Percentiles rank a stretch among this genome's conserved stretches.
Evolutionary conservation across 306 rosid genomes (phyloP).

Genomic region (Psophocarpus tetragonolobus): DNA sequence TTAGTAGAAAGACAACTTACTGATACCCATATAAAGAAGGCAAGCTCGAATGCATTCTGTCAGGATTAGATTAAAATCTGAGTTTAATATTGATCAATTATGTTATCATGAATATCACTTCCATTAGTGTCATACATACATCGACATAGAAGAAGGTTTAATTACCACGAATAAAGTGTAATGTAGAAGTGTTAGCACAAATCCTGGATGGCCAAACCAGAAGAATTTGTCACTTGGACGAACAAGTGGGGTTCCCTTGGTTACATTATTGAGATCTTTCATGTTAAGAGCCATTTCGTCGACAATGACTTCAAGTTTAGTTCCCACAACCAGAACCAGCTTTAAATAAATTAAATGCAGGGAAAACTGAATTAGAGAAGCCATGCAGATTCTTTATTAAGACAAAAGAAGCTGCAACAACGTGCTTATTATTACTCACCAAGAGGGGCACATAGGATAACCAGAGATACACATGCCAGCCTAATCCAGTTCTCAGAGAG

Average conservation of each 20-base stretch:
- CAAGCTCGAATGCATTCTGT: slow-evolving; percentile 27
- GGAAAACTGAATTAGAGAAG: not conserved
- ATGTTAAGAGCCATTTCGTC: slow-evolving; percentile 20
- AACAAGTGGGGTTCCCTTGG: slow-evolving; percentile 28
- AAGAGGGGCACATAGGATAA: slow-evolving; percentile 19
- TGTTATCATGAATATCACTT: not conserved
- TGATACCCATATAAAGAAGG: slow-evolving; percentile 20
- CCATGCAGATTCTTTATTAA: not conserved
- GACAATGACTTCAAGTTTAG: slow-evolving; percentile 27
- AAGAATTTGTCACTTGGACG: slow-evolving; percentile 15
- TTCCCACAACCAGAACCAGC: slow-evolving; percentile 19
- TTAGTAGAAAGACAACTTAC: slow-evolving; percentile 10
- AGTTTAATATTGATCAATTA: not conserved
- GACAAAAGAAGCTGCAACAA: not conserved
- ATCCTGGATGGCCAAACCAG: slow-evolving; percentile 25
- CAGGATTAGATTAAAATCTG: not conserved
- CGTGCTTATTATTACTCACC: slow-evolving; percentile 2
- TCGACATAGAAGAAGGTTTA: not conserved
- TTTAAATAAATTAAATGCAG: slow-evolving; percentile 10
- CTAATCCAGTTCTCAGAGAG: not conserved
- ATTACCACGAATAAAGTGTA: slow-evolving; percentile 27
- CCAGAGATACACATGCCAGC: slow-evolving; percentile 26
- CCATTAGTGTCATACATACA: not conserved
- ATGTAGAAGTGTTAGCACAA: slow-evolving; percentile 21
- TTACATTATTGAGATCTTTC: slow-evolving; percentile 4